phyloP scores from a whole-genome alignment of 164 flowering plant species.

The Sedum album region DNA sequence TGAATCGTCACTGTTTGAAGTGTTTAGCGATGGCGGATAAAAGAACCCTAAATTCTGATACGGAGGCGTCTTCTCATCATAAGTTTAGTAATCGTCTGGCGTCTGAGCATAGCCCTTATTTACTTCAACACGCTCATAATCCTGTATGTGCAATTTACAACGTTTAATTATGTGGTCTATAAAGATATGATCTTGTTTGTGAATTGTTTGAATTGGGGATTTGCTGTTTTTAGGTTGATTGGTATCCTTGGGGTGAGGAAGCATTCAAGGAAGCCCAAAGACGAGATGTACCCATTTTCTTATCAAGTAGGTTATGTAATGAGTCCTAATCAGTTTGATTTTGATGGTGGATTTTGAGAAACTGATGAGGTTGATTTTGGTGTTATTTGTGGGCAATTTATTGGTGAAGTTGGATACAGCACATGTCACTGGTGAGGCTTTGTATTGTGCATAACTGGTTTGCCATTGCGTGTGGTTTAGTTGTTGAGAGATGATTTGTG shows the following conservation, averaged over 20 bases:
- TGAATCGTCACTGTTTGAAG: background rate
- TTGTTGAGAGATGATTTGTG: background rate
- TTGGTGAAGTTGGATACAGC: conserved; percentile 87
- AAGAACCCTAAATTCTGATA: conserved; percentile 15
- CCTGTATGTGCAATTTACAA: conserved; percentile 36
- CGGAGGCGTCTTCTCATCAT: conserved; percentile 26
- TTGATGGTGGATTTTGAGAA: background rate
- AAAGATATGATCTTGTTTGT: background rate
- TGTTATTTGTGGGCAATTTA: conserved; percentile 9
- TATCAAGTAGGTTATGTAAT: conserved; percentile 33
- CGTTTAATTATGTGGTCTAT: background rate
- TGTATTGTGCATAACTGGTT: background rate
- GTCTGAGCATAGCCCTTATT: conserved; percentile 86
- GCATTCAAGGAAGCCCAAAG: conserved; percentile 75
- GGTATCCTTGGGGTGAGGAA: conserved; percentile 99
- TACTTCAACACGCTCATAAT: conserved; percentile 95
- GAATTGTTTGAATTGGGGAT: background rate
- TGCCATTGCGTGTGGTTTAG: background rate
- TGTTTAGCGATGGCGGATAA: conserved; percentile 50
- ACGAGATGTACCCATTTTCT: conserved; percentile 77
- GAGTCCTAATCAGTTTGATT: background rate
- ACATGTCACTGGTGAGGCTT: conserved; percentile 88
- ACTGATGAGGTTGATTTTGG: background rate
- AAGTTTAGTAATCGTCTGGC: conserved; percentile 74
- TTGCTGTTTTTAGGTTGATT: conserved; percentile 50